These are phyloP conservation scores for Epichloe gansuensis DNA, from an alignment of 2,329 filamentous ascomycete species.

Conservation along the genomic window DNA sequence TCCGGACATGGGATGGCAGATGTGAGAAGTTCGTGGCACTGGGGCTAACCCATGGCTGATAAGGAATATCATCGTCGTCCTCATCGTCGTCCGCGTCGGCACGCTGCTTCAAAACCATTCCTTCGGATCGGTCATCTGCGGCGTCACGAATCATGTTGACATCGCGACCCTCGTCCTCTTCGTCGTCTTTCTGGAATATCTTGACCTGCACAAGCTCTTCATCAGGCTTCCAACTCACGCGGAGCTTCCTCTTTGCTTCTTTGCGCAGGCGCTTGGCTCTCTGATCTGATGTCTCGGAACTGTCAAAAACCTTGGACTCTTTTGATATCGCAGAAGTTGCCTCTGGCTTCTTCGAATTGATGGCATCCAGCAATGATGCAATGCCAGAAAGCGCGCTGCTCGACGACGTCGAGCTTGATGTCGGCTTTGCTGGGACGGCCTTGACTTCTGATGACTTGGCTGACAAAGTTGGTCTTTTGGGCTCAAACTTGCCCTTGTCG, in stretches of 20 bases:
- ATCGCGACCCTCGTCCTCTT: conserved; percentile 55
- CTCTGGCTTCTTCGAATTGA: conserved; percentile 30
- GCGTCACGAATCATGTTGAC: conserved; percentile 59
- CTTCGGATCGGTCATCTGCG: conserved; percentile 59
- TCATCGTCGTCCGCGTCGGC: conserved; percentile 36
- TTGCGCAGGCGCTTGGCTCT: conserved; percentile 56
- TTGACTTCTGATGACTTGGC: conserved; percentile 18
- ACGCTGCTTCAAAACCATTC: conserved; percentile 52
- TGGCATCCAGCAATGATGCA: conserved; percentile 39
- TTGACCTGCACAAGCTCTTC: conserved; percentile 52
- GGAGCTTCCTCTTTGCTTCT: conserved; percentile 55
- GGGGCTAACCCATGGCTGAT: conserved; percentile 40
- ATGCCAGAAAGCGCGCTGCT: conserved; percentile 33
- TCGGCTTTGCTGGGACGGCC: conserved; percentile 3
- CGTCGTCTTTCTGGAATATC: conserved; percentile 58
- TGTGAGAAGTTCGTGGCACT: conserved; percentile 31
- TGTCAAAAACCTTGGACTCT: conserved; percentile 34
- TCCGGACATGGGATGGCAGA: conserved; percentile 32
- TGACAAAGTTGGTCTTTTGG: conserved; percentile 12
- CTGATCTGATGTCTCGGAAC: conserved; percentile 54
- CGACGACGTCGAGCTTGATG: conserved; percentile 8
- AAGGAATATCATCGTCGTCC: conserved; percentile 43
- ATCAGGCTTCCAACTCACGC: conserved; percentile 59
- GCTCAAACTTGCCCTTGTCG: conserved; percentile 20
- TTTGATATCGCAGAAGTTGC: conserved; percentile 34